Conservation (phyloP, 2,329 filamentous ascomycete species). For the Colletotrichum gloeosporioides region DNA sequence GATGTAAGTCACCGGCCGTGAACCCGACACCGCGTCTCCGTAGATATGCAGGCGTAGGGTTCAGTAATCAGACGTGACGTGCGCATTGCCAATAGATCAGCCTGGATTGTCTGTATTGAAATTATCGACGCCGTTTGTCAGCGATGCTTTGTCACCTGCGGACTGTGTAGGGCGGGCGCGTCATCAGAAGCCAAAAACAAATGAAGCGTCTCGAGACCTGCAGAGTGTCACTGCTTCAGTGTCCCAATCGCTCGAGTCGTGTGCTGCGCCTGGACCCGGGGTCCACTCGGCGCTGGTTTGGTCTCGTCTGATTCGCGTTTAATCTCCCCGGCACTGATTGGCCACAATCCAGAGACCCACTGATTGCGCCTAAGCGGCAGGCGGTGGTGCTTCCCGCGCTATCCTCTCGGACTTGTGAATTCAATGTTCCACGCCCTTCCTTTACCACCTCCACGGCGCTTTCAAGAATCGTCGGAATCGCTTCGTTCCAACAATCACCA, state of each 20-base stretch:
- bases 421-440: neutral
- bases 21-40: neutral
- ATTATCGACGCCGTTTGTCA: neutral
- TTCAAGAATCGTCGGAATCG: neutral
- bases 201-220: neutral
- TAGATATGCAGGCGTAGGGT: neutral
- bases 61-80: neutral
- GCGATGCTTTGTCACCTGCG: neutral
- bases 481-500: neutral
- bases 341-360: neutral
- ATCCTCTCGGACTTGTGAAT: constrained; percentile 4
- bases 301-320: constrained; percentile 18
- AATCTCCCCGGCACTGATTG: neutral
- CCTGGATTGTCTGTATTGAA: neutral
- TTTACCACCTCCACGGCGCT: neutral
- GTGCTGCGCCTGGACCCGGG: neutral
- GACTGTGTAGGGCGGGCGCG: neutral
- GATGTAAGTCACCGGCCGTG: neutral
- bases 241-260: neutral
- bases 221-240: neutral
- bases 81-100: neutral
- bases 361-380: constrained; percentile 11
- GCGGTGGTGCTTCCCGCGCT: constrained; percentile 20
- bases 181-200: neutral
- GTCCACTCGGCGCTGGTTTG: neutral